These are phyloP conservation scores for Aspergillus sp. DNA, from an alignment of 2,329 filamentous ascomycete genomes.

Conservation along the genomic window DNA sequence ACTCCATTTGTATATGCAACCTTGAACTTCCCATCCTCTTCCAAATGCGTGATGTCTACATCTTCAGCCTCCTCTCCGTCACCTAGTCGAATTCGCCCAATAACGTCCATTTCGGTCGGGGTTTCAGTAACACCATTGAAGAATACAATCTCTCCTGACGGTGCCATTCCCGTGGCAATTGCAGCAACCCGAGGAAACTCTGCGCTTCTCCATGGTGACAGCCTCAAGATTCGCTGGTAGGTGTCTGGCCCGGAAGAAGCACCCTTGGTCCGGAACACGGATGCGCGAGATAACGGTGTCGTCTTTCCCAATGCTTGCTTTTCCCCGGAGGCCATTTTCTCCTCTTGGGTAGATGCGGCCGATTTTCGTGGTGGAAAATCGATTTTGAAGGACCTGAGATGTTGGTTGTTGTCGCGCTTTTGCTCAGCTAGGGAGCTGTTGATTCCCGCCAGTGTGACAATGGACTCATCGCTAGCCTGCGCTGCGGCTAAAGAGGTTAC, in stretches of 20 bases:
- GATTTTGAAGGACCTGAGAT: slow-evolving; percentile 73
- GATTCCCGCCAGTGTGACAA: slow-evolving; percentile 68
- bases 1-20: slow-evolving; percentile 75
- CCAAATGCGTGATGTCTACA: slow-evolving; percentile 35
- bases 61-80: slow-evolving; percentile 49
- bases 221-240: slow-evolving; percentile 55
- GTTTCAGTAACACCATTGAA: slow-evolving; percentile 61
- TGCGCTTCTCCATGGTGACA: slow-evolving; percentile 52
- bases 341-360: not conserved
- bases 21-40: slow-evolving; percentile 50
- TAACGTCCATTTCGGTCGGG: slow-evolving; percentile 48
- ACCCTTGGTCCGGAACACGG: slow-evolving; percentile 44
- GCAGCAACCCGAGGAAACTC: slow-evolving; percentile 65
- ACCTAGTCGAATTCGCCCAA: slow-evolving; percentile 49
- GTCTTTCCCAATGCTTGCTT: slow-evolving; percentile 31
- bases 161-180: slow-evolving; percentile 72
- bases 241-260: slow-evolving; percentile 41
- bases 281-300: slow-evolving; percentile 45
- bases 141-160: slow-evolving; percentile 71
- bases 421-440: slow-evolving; percentile 74
- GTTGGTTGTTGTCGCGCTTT: slow-evolving; percentile 72
- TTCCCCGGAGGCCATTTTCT: slow-evolving; percentile 13
- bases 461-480: slow-evolving; percentile 48
- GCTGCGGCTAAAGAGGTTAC: slow-evolving; percentile 77
- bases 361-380: slow-evolving; percentile 38